Conservation (phyloP, 352 stramenopile species). For the Plasmopara viticola region DNA sequence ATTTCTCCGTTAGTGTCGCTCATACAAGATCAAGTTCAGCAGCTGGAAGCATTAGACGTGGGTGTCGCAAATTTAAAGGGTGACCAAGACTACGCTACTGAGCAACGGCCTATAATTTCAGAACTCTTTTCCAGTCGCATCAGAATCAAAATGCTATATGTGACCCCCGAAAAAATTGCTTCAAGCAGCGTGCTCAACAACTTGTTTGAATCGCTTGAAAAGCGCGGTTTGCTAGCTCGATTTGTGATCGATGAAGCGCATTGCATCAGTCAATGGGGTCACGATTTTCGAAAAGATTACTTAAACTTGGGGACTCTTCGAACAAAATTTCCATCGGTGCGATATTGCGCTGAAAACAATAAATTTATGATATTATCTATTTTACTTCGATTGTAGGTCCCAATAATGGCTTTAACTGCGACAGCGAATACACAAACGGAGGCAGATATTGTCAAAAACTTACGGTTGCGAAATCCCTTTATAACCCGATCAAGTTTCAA, state of each 20-base stretch:
- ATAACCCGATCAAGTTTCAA: conserved; percentile 83
- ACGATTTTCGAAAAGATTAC: conserved; percentile 99
- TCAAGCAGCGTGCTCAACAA: conserved; percentile 82
- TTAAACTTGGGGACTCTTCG: conserved; percentile 90
- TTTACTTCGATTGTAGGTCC: conserved; percentile 37
- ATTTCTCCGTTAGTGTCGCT: conserved; percentile 98
- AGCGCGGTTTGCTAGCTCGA: conserved; percentile 84
- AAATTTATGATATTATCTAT: conserved; percentile 1
- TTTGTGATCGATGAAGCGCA: conserved; percentile 98
- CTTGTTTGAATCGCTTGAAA: conserved; percentile 77
- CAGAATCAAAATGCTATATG: conserved; percentile 96
- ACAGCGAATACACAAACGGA: conserved; percentile 83
- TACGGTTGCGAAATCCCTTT: conserved; percentile 68
- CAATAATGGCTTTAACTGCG: conserved; percentile 84
- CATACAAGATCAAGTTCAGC: conserved; percentile 99
- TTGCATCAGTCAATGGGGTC: conserved; percentile 97
- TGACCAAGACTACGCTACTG: conserved; percentile 83
- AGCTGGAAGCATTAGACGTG: conserved; percentile 90
- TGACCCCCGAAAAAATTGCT: conserved; percentile 97
- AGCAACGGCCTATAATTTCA: conserved; percentile 82
- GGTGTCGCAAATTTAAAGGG: conserved; percentile 80
- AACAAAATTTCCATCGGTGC: conserved; percentile 89
- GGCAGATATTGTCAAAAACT: conserved; percentile 73
- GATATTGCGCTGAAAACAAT: conserved; percentile 1
- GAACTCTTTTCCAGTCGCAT: conserved; percentile 80